Base-by-base conservation (phyloP, 768 basidiomycete genomes). In the Russula ochroleuca region DNA sequence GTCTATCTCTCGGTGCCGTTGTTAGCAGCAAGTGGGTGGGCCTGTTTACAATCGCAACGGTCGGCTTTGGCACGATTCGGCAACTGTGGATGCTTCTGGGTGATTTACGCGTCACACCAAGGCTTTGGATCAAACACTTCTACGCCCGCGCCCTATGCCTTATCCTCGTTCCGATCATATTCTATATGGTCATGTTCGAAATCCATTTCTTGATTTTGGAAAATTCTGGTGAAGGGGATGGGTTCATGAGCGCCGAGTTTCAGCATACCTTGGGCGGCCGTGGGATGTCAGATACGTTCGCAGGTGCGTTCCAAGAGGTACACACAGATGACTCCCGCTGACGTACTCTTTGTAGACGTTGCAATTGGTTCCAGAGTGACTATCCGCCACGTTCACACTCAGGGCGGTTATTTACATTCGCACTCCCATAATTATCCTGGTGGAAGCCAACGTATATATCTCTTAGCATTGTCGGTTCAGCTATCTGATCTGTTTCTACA, bases 161-260 rank as follows among this genome's bases (percentile, higher is more conserved):
- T 61, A 98, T 99, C 69, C 79, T 79, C 37, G 73, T 99, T 4
- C 96, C 97, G 4, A 72, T 88, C 37, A 45, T 88, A 41, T 95
- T 99, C 73, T 99, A 99, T 78, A 94, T 98, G 92, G 73, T 78
- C 72, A 97, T 97, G 91, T 99, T 99, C 79, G 83, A 88, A 75
- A 86, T 99, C 57, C 97, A 99, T 73, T 98, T 98, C 76, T 71
- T 87, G 71, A 82, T 99, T 68, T 79, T 99, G 33, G 83, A 85
- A 70, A 90, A 88, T 74, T 90, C 91, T 2, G 97, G 97, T 37
- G 96, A 98, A 57, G 97, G 97, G 0, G 97, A 98, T 73, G 94
- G 95, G 0, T 99, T 99, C 76, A 99, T 99, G 97, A 96, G 92
- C 77, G 92, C 94, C 2, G 95, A 94, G 73, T 99, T 99, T 78